Base-by-base conservation (phyloP, 1,139 yeast genomes). In the Chernovozyma aurita region DNA sequence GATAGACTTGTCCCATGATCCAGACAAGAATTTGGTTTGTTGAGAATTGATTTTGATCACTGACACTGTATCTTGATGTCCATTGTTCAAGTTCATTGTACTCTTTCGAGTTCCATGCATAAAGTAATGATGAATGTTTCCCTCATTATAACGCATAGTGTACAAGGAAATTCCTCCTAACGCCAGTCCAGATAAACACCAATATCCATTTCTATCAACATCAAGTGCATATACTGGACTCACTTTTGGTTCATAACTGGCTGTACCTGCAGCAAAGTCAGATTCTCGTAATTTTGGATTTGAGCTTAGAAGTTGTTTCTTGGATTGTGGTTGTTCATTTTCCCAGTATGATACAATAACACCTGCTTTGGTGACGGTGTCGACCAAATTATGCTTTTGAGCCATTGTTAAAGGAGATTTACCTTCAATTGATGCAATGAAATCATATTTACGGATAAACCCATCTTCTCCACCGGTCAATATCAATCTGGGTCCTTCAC, bases 391-490 rank as follows among this genome's bases (percentile, higher is more conserved):
- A 57, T 92, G 98, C 49, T 78, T 78, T 56, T 92, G 98, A 2
- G 95, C 90, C 50, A 88, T 85, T 0, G 98, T 92, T 38, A 92
- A 64, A 3, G 95, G 94, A 4, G 85, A 67, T 50, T 85, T 85
- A n/a, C 97, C 97, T 49, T 85, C 90, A 20, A 92, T 76, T 1
- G 96, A 84, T 27, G 82, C 83, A 32, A 81, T 73, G 45, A 92
- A 84, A 57, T 94, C 96, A 59, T 83, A 92, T 53, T 85, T 86
- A 35, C 98, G 67, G 30, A 92, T 85, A 50, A 80, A 86, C 11
- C 99, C 99, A 57, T 92, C 99, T 46, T 86, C 94, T 4, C 98
- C 98, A 16, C 99, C 99, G 1, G 96, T 83, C 50, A 90, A 80
- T 37, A 92, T 70, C 84, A 90, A 90, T 53, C 82, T 82, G 32